Base-by-base conservation (phyloP, 163 green algal genomes). In the Scenedesmus sp. region DNA sequence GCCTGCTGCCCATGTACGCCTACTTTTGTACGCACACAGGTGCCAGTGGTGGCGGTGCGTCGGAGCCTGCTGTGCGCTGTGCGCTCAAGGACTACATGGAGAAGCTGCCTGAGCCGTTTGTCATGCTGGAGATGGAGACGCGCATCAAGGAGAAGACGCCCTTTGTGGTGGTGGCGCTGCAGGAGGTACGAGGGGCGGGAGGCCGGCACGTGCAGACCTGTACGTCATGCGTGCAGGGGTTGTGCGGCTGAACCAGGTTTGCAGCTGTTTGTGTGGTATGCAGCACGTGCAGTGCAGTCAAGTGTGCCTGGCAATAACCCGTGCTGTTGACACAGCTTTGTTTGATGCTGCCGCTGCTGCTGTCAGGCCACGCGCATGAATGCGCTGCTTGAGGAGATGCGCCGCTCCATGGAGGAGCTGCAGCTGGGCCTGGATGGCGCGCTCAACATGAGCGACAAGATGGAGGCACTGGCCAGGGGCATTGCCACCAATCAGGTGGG, bases 361-460 rank as follows among this genome's bases (percentile, higher is more conserved):
- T 76, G 26, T 2, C 95, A 98, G 93, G 93, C 95, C 20, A 93
- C 72, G 30, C 94, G 96, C 83, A 98, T 98, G 96, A 98, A 98
- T 90, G 93, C 81, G 6, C 94, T 98, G 91, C 93, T 98, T 68
- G 90, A 89, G 2, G 96, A 98, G 94, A 98, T 98, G 96, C 95
- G 95, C 70, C 94, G 95, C 44, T 95, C 88, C 70, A 96, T 98
- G 95, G 96, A 98, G 88, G 97, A 98, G 94, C 94, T 98, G 91
- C 93, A 96, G 91, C 94, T 98, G 79, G 97, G 97, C 26, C 94
- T 98, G 81, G 97, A 98, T 83, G 97, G 97, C 61, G 96, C 97
- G 12, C 94, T 98, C 73, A 98, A 98, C 94, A 98, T 98, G 96
- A 96, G 91, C 73, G 95, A 97, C 42, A 95, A 95, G 88, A 98